A percentile compares a stretch with the other conserved stretches of the same genome.
These are phyloP conservation scores for Hypoxylon sp. DNA, from an alignment of 2,329 filamentous ascomycete genomes.

Conservation along the genomic window DNA sequence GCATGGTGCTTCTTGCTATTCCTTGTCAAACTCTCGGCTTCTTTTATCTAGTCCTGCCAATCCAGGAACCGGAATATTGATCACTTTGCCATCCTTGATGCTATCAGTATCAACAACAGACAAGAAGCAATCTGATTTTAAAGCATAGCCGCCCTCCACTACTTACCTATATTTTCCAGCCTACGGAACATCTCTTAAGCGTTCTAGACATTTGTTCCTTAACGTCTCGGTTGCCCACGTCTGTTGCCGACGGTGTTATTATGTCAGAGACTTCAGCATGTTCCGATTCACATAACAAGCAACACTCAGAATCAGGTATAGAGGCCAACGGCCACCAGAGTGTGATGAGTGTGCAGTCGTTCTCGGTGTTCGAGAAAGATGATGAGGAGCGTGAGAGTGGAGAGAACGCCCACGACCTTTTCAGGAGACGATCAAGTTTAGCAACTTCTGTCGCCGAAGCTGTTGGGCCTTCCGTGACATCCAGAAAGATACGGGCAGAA, in stretches of 20 bases:
- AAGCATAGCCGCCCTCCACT: background rate
- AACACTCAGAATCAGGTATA: background rate
- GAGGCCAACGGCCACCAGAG: slow-evolving; percentile 2
- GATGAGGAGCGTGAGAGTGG: slow-evolving; percentile 33
- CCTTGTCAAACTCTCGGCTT: background rate
- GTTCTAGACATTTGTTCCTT: background rate
- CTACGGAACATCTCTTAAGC: background rate
- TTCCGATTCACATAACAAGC: slow-evolving; percentile 5
- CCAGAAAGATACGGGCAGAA: slow-evolving; percentile 34
- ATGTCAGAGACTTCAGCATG: slow-evolving; percentile 18
- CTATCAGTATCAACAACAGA: background rate
- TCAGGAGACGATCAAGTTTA: slow-evolving; percentile 38
- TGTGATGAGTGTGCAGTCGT: slow-evolving; percentile 35
- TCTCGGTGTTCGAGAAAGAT: slow-evolving; percentile 33
- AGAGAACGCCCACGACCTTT: slow-evolving; percentile 47
- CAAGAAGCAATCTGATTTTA: background rate
- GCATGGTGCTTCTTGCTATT: background rate
- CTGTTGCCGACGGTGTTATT: background rate
- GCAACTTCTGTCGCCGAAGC: slow-evolving; percentile 27
- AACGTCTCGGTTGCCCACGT: background rate
- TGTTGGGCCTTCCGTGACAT: slow-evolving; percentile 35
- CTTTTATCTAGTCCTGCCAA: background rate
- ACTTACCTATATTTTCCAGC: background rate
- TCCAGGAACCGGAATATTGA: background rate
- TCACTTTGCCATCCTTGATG: background rate